Base-by-base conservation (phyloP, 2,329 filamentous ascomycete genomes). In the Penicillium sp. region DNA sequence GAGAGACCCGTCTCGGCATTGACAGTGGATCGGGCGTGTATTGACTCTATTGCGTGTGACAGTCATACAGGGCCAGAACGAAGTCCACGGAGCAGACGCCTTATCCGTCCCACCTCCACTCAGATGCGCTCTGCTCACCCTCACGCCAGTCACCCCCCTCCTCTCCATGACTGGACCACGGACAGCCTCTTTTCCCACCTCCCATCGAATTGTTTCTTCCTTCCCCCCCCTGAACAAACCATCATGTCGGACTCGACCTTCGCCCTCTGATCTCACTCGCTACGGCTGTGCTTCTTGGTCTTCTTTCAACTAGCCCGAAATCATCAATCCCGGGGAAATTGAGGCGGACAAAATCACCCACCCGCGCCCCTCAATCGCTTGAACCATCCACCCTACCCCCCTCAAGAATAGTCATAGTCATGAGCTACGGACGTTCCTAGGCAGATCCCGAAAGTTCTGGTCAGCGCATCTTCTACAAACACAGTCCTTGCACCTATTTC, bases 341-440 rank as follows among this genome's bases (percentile, higher is more conserved):
- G 50, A 48, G 51, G 52, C 49, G 47, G 51, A 36, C 50, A 49
- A 49, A 53, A 45, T 52, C 47, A 51, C 47, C 47, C 46, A 34
- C 52, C 46, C 44, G 39, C 47, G 39, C 47, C 51, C 51, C 48
- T 47, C 52, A 44, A 42, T 51, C 48, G 35, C 45, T 42, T 36
- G 40, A 47, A 57, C 43, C 37, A 26, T 52, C 44, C 41, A 48
- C 46, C 47, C 43, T 46, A 39, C 45, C 52, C 46, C 39, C 48
- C 46, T 48, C 43, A 45, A 34, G 38, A 27, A 48, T 29, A 18
- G 18, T 18, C 18, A 18, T 40, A 59, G 53, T 45, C 55, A 60
- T 60, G 57, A 60, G 50, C 56, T 43, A 49, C 52, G 39, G 42
- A 43, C 47, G 38, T 47, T 48, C 49, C 45, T 58, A 52, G 58